A percentile compares a stretch with the other conserved stretches of the same genome.
Evolutionary conservation across 1,139 yeast genomes (phyloP).

Genomic region (Hemisphaericaspora lyxosophila): DNA sequence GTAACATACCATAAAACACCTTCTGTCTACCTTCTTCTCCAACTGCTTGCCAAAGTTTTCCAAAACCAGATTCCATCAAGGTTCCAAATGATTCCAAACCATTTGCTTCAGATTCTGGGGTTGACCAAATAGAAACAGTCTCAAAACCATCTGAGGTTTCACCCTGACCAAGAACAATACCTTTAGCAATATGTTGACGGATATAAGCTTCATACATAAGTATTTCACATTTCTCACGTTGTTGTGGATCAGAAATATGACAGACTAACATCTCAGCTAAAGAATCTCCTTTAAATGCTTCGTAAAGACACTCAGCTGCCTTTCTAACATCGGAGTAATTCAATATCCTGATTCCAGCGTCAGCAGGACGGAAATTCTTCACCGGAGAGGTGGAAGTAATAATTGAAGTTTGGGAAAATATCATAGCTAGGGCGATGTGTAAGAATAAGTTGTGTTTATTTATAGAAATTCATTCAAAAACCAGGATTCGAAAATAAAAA

Average conservation of each 20-base stretch:
- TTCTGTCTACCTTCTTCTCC: constrained; percentile 56
- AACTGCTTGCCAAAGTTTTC: constrained; percentile 49
- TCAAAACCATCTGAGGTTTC: constrained; percentile 51
- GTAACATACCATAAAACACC: constrained; percentile 57
- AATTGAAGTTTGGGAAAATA: no score
- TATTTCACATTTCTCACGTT: constrained; percentile 42
- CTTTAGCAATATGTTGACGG: constrained; percentile 56
- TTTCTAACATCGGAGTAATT: constrained; percentile 46
- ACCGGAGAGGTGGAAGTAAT: no score
- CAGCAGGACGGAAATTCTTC: no score
- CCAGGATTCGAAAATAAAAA: no score
- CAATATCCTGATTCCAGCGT: constrained; percentile 19
- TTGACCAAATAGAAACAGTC: constrained; percentile 64
- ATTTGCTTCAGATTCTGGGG: constrained; percentile 44
- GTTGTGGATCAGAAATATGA: constrained; percentile 39
- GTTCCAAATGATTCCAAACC: constrained; percentile 53
- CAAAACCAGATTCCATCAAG: constrained; percentile 58
- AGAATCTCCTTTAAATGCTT: constrained; percentile 52
- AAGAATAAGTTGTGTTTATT: no score
- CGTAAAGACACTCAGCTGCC: constrained; percentile 55
- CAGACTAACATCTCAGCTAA: constrained; percentile 49
- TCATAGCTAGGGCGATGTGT: no score
- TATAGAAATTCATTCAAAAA: no score
- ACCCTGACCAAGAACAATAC: constrained; percentile 51
- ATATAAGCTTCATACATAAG: constrained; percentile 57